phyloP scores from a whole-genome alignment of 2,329 filamentous ascomycete species.

The Alternaria gaisen region DNA sequence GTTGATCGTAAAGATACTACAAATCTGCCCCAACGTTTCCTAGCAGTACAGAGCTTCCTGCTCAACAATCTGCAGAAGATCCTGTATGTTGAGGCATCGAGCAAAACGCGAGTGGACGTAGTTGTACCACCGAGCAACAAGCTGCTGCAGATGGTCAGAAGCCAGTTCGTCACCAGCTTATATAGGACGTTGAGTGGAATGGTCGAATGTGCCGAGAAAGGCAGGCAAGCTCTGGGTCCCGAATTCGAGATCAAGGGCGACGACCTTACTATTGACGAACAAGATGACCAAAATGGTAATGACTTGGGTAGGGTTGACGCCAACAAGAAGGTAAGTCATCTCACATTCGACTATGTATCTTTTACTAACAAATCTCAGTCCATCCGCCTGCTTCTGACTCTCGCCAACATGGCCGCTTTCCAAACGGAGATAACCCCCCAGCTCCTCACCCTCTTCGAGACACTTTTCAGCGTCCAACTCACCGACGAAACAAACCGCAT shows the following conservation, averaged over 20 bases:
- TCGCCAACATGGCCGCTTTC: constrained; percentile 89
- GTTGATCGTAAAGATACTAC: constrained; percentile 86
- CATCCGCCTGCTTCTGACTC: constrained; percentile 89
- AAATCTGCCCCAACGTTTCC: constrained; percentile 86
- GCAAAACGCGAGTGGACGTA: constrained; percentile 79
- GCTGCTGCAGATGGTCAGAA: constrained; percentile 86
- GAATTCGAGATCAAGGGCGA: constrained; percentile 63
- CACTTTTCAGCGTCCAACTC: constrained; percentile 90
- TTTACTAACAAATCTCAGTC: constrained; percentile 64
- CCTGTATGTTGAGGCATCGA: constrained; percentile 87
- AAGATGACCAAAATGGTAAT: constrained; percentile 33
- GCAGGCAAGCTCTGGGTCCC: constrained; percentile 68
- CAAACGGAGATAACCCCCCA: constrained; percentile 83
- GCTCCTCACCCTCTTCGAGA: constrained; percentile 92
- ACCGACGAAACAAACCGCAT: constrained; percentile 94
- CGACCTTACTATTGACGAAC: constrained; percentile 52
- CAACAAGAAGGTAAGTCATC: constrained; percentile 42
- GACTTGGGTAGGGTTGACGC: constrained; percentile 48
- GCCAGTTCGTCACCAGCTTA: constrained; percentile 90
- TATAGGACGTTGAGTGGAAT: constrained; percentile 95
- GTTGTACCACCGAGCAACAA: constrained; percentile 87
- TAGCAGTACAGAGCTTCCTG: constrained; percentile 83
- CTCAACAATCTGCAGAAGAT: constrained; percentile 93
- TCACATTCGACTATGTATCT: background rate
- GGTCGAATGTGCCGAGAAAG: constrained; percentile 92